A percentile compares a stretch with the other conserved stretches of the same genome.
These are phyloP conservation scores for Chalaropsis ovoidea DNA, from an alignment of 2,329 filamentous ascomycete species.

Conservation along the genomic window DNA sequence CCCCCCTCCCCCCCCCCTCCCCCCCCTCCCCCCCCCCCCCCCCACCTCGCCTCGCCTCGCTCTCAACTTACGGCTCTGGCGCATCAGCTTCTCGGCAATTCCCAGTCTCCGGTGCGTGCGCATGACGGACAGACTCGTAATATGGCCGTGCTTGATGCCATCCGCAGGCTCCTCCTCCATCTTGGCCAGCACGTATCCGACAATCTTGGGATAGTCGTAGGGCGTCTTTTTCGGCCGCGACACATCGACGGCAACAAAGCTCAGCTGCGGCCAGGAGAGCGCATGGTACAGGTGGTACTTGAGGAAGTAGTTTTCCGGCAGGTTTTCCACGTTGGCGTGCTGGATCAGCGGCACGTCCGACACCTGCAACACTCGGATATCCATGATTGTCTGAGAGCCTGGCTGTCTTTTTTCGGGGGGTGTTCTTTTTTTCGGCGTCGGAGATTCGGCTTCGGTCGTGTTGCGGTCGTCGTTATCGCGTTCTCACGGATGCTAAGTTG, in stretches of 20 bases:
- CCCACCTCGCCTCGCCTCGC: too few relatives aligned
- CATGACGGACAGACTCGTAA: slow-evolving; percentile 93
- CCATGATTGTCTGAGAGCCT: slow-evolving; percentile 46
- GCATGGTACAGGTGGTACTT: slow-evolving; percentile 99
- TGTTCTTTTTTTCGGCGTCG: slow-evolving; percentile 1
- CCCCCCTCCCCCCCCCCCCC: neutral
- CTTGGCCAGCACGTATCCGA: slow-evolving; percentile 98
- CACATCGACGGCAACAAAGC: slow-evolving; percentile 90
- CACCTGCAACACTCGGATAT: slow-evolving; percentile 76
- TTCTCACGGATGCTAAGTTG: slow-evolving; percentile 11
- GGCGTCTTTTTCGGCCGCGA: slow-evolving; percentile 65
- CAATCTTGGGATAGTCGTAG: slow-evolving; percentile 91
- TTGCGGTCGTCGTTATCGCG: slow-evolving; percentile 4
- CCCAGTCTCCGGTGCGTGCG: slow-evolving; percentile 82
- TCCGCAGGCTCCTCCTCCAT: slow-evolving; percentile 97
- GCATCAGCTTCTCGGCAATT: slow-evolving; percentile 94
- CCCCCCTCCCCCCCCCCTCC: neutral
- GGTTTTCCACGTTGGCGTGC: slow-evolving; percentile 96
- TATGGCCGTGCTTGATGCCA: slow-evolving; percentile 87
- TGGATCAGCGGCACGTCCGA: slow-evolving; percentile 87
- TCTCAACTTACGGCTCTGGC: slow-evolving; percentile 68
- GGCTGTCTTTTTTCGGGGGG: neutral
- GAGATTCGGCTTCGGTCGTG: neutral
- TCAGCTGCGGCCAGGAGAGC: slow-evolving; percentile 93
- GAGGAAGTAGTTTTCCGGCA: slow-evolving; percentile 99